phyloP scores from a whole-genome alignment of 495 filamentous ascomycete species.

The Tuber microsphaerosporum region DNA sequence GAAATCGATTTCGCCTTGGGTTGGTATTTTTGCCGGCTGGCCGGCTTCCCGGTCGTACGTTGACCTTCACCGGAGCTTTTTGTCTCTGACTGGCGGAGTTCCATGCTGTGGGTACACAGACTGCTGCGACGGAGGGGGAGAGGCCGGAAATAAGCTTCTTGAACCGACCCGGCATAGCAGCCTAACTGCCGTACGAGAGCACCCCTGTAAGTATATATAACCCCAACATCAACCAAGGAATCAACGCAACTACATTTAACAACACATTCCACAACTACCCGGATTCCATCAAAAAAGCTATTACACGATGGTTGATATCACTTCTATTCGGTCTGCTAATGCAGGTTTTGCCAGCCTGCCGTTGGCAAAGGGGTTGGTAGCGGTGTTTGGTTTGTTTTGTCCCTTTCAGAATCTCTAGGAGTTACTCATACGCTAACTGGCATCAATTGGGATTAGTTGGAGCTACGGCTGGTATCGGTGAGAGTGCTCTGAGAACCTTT shows the following conservation, averaged over 20 bases:
- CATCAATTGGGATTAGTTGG: slow-evolving; percentile 45
- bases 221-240: background rate
- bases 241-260: background rate
- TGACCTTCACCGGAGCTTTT: too few species aligned
- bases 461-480: slow-evolving; percentile 59
- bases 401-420: background rate
- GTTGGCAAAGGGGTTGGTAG: slow-evolving; percentile 23
- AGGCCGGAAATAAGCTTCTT: background rate
- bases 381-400: slow-evolving; percentile 24
- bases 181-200: background rate
- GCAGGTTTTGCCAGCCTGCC: slow-evolving; percentile 24
- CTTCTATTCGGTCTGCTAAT: slow-evolving; percentile 29
- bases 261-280: background rate
- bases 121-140: background rate
- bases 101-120: too few species aligned
- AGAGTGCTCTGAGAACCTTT: slow-evolving; percentile 54
- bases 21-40: too few species aligned
- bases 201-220: background rate
- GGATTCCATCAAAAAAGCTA: background rate
- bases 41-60: too few species aligned
- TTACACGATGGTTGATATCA: slow-evolving; percentile 22
- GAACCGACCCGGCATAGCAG: background rate
- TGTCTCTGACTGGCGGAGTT: too few species aligned
- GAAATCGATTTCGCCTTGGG: too few species aligned
- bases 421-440: background rate